Evolutionary conservation across 495 filamentous ascomycete species (phyloP).

Genomic region (Amorphotheca resinae): DNA sequence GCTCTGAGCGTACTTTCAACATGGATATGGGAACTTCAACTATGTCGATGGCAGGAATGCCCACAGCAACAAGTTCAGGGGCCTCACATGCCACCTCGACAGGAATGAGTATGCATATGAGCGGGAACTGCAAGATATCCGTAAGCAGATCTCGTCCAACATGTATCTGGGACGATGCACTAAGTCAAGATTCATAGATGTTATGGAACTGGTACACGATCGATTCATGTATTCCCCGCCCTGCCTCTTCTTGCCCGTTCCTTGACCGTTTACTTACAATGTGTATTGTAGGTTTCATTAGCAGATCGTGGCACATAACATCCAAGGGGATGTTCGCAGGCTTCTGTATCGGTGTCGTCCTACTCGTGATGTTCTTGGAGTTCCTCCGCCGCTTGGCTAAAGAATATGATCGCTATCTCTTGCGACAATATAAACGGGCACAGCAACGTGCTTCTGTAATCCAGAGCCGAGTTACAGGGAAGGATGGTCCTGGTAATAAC

Average conservation of each 20-base stretch:
- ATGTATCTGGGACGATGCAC: too few species aligned
- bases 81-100: conserved; percentile 6
- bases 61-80: conserved; percentile 7
- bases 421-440: conserved; percentile 28
- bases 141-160: too few species aligned
- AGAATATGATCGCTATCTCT: conserved; percentile 48
- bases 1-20: too few species aligned
- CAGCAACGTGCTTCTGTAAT: not conserved
- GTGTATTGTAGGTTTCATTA: conserved; percentile 49
- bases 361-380: conserved; percentile 51
- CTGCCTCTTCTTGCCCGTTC: not conserved
- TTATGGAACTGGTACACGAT: conserved; percentile 68
- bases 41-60: not conserved
- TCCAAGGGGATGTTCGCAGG: conserved; percentile 51
- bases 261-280: conserved; percentile 8
- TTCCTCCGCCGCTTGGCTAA: conserved; percentile 44
- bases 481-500: not conserved
- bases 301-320: conserved; percentile 49
- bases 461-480: not conserved
- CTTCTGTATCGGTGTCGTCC: conserved; percentile 56
- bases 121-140: conserved; percentile 31
- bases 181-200: conserved; percentile 50
- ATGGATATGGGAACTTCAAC: conserved; percentile 13
- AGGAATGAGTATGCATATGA: conserved; percentile 20
- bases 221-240: conserved; percentile 40